A percentile compares a stretch with the other conserved stretches of the same genome.
phyloP scores from a whole-genome alignment of 352 stramenopile species.

The Phytophthora sojae region DNA sequence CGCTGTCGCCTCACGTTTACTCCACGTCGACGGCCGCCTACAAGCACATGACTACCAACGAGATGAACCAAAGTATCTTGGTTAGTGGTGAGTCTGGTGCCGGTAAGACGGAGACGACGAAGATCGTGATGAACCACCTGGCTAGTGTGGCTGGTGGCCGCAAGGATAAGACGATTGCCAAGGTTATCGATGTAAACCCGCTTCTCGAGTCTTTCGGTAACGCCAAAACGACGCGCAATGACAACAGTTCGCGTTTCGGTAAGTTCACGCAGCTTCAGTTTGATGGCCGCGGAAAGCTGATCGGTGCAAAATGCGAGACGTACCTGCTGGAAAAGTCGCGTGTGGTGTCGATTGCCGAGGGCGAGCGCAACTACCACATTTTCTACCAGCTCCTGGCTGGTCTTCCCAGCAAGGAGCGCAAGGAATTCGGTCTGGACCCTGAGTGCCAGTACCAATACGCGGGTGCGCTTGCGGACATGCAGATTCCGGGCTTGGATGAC shows the following conservation, averaged over 20 bases:
- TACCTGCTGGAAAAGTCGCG: constrained; percentile 97
- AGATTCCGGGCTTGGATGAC: constrained; percentile 87
- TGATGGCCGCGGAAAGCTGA: constrained; percentile 75
- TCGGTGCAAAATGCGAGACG: constrained; percentile 91
- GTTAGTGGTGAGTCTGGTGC: constrained; percentile 89
- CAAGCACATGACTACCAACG: constrained; percentile 82
- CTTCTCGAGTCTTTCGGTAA: constrained; percentile 96
- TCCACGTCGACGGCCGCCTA: constrained; percentile 87
- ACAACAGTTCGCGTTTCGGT: constrained; percentile 92
- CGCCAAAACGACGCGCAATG: constrained; percentile 94
- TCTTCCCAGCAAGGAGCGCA: constrained; percentile 58
- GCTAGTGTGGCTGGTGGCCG: constrained; percentile 83
- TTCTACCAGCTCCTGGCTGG: constrained; percentile 95
- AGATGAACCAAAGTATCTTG: constrained; percentile 89
- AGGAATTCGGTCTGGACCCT: constrained; percentile 73
- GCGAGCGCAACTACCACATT: constrained; percentile 98
- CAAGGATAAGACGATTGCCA: constrained; percentile 90
- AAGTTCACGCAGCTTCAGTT: constrained; percentile 94
- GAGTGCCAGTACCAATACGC: constrained; percentile 80
- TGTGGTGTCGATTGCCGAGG: constrained; percentile 95
- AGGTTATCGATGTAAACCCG: constrained; percentile 93
- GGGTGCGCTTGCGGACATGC: constrained; percentile 75
- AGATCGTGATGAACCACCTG: constrained; percentile 93
- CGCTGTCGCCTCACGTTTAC: constrained; percentile 83
- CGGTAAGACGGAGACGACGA: constrained; percentile 98